phyloP scores from a whole-genome alignment of 1,284 basidiomycete species.

The Ustanciosporium gigantosporum region DNA sequence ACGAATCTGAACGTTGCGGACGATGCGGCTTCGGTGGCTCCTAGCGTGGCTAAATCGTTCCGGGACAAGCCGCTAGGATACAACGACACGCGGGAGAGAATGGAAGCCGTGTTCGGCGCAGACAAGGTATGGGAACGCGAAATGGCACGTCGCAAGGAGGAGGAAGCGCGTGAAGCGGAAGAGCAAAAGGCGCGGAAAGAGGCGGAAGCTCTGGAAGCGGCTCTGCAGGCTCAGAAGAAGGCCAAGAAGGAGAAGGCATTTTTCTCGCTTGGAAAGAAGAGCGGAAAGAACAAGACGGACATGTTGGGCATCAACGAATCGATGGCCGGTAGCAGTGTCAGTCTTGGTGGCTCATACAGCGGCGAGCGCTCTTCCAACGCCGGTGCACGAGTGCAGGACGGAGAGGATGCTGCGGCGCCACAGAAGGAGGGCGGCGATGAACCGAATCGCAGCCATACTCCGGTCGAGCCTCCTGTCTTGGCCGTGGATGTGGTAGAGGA shows the following conservation, averaged over 20 bases:
- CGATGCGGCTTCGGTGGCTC: conserved; percentile 35
- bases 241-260: conserved; percentile 22
- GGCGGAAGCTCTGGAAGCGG: conserved; percentile 8
- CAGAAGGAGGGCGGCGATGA: conserved; percentile 4
- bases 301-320: conserved; percentile 12
- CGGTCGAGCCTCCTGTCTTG: conserved; percentile 33
- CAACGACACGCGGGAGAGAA: conserved; percentile 57
- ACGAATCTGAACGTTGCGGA: conserved; percentile 4
- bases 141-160: conserved; percentile 42
- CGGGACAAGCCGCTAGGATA: conserved; percentile 47
- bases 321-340: conserved; percentile 11
- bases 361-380: conserved; percentile 7
- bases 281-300: conserved; percentile 7
- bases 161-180: conserved; percentile 40
- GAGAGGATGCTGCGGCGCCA: conserved; percentile 2
- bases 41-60: conserved; percentile 42
- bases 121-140: conserved; percentile 48
- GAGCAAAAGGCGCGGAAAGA: conserved; percentile 11
- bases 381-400: not conserved
- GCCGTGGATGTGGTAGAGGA: conserved; percentile 27
- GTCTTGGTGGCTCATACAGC: conserved; percentile 3
- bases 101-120: conserved; percentile 54
- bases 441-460: conserved; percentile 11
- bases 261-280: conserved; percentile 19
- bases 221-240: conserved; percentile 4